Base-by-base conservation (phyloP, 345 rosid species). In the Arabis hirsuta region DNA sequence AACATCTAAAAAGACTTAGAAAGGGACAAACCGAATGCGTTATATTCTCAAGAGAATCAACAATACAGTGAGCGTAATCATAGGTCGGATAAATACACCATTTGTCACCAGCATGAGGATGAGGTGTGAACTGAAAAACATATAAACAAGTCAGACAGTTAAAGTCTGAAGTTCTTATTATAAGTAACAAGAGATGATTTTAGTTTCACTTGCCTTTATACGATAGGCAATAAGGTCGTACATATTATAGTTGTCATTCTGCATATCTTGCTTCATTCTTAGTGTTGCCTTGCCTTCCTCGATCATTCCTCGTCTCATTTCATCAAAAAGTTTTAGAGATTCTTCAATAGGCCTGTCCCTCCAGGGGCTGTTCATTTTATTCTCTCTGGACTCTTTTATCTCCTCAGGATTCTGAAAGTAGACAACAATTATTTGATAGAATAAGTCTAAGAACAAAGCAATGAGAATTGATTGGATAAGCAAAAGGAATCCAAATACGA, bases 241-340 rank as follows among this genome's bases (percentile, higher is more conserved):
- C 99, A 92, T 96, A 81, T 96, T 92, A 60, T 13, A 82, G 69
- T 91, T 92, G 67, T 92, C 95, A 83, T 86, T 91, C 87, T 90
- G 98, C 99, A 96, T 96, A 66, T 96, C 99, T 67, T 96, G 99
- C 82, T 90, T 96, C 99, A 96, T 92, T 79, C 96, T 82, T 27
- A 92, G 45, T 20, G 99, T 92, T 26, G 99, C 97, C 73, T 92
- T 88, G 26, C 96, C 99, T 84, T 92, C 98, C 68, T 86, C 97
- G 60, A 91, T 83, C 83, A 84, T 46, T 45, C 98, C 98, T 53
- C 77, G 77, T 80, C 78, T 85, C 98, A 74, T 91, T 73, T 95
- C 98, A 62, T 92, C 96, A 85, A 91, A 92, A 22, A 91, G 90
- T 79, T 82, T 82, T 78, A 95, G 79, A 73, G 99, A 95, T 65